Conservation (phyloP, 2,329 filamentous ascomycete species). For the Alternaria tenuissima region DNA sequence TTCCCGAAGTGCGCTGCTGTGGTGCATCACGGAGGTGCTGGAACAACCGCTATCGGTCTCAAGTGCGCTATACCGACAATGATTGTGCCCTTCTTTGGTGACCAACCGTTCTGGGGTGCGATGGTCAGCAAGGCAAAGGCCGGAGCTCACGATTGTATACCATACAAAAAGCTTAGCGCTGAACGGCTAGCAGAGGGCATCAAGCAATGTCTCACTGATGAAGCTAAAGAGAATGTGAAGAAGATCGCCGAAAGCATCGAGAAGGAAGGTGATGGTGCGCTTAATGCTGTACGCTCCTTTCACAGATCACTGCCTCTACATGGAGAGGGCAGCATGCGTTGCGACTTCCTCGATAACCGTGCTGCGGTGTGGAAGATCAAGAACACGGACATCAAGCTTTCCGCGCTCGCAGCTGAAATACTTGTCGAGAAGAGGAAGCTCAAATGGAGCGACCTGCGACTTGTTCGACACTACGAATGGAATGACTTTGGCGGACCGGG, state of each 20-base stretch:
- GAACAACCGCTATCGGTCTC: conserved; percentile 77
- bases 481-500: conserved; percentile 80
- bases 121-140: conserved; percentile 72
- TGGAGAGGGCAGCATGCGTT: conserved; percentile 63
- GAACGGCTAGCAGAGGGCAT: conserved; percentile 76
- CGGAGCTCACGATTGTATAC: conserved; percentile 69
- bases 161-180: conserved; percentile 71
- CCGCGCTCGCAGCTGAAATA: conserved; percentile 70
- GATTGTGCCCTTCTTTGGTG: conserved; percentile 81
- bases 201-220: conserved; percentile 69
- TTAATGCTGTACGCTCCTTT: conserved; percentile 73
- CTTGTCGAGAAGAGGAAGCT: conserved; percentile 68
- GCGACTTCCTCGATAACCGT: conserved; percentile 69
- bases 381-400: conserved; percentile 66
- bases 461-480: conserved; percentile 75
- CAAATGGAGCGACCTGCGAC: conserved; percentile 68
- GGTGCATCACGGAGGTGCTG: conserved; percentile 80
- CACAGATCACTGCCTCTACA: conserved; percentile 66
- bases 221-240: conserved; percentile 65
- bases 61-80: conserved; percentile 76
- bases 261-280: conserved; percentile 70
- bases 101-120: conserved; percentile 79
- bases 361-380: conserved; percentile 73
- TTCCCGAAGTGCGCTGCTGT: conserved; percentile 72
- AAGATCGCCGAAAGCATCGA: conserved; percentile 69